Evolutionary conservation across 345 rosid genomes (phyloP), one percentile per base, ranked within the genome.

Genomic region (Eucalyptus polybractea): DNA sequence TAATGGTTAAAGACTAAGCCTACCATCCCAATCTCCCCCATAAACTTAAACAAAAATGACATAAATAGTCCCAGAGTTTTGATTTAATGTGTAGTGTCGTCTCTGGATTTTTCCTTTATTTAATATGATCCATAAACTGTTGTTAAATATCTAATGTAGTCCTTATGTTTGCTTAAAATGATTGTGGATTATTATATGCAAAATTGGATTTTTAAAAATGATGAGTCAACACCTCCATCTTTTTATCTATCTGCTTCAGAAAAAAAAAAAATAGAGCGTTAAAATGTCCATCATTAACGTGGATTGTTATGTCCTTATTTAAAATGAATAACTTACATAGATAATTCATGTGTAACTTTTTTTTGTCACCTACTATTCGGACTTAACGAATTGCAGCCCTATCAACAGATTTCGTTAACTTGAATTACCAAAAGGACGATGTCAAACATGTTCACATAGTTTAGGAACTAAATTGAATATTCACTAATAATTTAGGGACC

Each of bases 91-190:
- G 3, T 0, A 37, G 6, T 19, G 7, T 19, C 14, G 3, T 67
- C 6, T 3, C 5, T 72, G 0, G 0, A 33, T 0, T 37, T 72
- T 37, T 72, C 2, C 10, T 72, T 72, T 17, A 13, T 72, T 72
- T 3, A 8, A 16, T 67, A 62, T 37, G 3, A 72, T 19, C 1
- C 25, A 0, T 37, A 7, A 19, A 33, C 27, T 0, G 0, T 72
- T 9, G 25, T 24, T 5, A 33, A 33, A 37, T 72, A 72, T 19
- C 15, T 17, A 33, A 19, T 17, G 25, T 37, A 37, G 14, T 19
- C 81, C 27, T 33, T 37, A 0, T 1, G 22, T 31, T 67, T n/a
- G 22, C 80, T 67, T 31, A 31, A 67, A 67, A 72, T 21, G 45
- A 37, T 72, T 37, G 8, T 19, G 25, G 25, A 72, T 72, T 33